Conservation (phyloP, 2,329 filamentous ascomycete genomes). For the Dothideomycetes sp. region DNA sequence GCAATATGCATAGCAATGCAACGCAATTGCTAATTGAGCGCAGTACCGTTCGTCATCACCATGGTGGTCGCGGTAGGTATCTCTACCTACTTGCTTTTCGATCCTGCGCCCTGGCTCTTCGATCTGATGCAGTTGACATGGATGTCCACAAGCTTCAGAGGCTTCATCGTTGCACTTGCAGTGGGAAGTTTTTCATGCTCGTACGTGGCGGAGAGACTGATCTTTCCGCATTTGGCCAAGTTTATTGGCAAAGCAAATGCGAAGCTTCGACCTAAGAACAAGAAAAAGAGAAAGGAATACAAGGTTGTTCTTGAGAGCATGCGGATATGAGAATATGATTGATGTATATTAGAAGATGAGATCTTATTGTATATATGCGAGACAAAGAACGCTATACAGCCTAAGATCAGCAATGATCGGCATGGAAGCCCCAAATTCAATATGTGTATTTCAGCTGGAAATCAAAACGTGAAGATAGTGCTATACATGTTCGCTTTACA, state of each 20-base stretch:
- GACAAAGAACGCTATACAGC: too few relatives aligned
- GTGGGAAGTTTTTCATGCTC: constrained; percentile 55
- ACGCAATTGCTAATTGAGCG: constrained; percentile 13
- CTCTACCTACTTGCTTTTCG: constrained; percentile 69
- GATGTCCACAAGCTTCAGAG: constrained; percentile 61
- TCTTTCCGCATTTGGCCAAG: constrained; percentile 60
- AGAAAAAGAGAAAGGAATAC: constrained; percentile 78
- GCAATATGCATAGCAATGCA: not conserved
- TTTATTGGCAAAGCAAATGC: constrained; percentile 52
- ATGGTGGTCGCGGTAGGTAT: constrained; percentile 58
- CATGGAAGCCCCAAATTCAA: too few relatives aligned
- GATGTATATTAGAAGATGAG: too few relatives aligned
- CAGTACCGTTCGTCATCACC: constrained; percentile 75
- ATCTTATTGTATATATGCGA: too few relatives aligned
- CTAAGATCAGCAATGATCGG: too few relatives aligned
- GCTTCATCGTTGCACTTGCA: constrained; percentile 62
- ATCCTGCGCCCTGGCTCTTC: constrained; percentile 57
- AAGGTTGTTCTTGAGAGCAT: constrained; percentile 65
- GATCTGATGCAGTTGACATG: constrained; percentile 76
- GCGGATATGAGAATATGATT: constrained; percentile 14
- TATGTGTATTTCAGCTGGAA: too few relatives aligned
- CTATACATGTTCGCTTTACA: too few relatives aligned
- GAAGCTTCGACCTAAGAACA: constrained; percentile 41
- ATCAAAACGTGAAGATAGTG: too few relatives aligned
- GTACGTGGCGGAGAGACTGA: constrained; percentile 58